phyloP scores from a whole-genome alignment of 2,329 filamentous ascomycete genomes.

The Penicillium sp. region DNA sequence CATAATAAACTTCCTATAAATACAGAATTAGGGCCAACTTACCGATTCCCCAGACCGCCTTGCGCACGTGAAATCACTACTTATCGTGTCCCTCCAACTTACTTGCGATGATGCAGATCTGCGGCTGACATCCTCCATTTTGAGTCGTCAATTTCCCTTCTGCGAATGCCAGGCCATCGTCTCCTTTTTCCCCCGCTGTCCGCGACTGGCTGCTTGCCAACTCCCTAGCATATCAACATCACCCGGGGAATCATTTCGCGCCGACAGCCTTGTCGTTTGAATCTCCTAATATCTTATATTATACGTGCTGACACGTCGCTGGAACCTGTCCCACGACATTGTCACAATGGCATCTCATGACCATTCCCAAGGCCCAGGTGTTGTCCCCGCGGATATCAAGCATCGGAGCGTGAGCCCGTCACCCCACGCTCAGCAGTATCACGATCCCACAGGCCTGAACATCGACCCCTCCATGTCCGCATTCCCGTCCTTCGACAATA shows the following conservation, averaged over 20 bases:
- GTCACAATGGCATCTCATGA: slow-evolving; percentile 32
- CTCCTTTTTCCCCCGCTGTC: neutral
- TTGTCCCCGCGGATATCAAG: slow-evolving; percentile 34
- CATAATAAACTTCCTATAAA: neutral
- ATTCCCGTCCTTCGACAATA: slow-evolving; percentile 30
- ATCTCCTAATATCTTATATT: neutral
- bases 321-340: neutral
- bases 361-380: slow-evolving; percentile 31
- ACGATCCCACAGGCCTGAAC: slow-evolving; percentile 31
- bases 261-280: neutral
- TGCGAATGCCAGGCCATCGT: slow-evolving; percentile 17
- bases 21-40: slow-evolving; percentile 3
- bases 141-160: neutral
- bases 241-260: neutral
- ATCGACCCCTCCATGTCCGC: slow-evolving; percentile 36
- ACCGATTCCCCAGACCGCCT: slow-evolving; percentile 20
- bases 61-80: slow-evolving; percentile 23
- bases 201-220: neutral
- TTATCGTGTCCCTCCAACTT: slow-evolving; percentile 6
- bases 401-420: slow-evolving; percentile 43
- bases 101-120: slow-evolving; percentile 5
- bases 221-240: neutral
- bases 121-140: slow-evolving; percentile 2
- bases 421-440: slow-evolving; percentile 38
- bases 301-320: neutral